Base-by-base conservation (phyloP, 192 early-diverging fungal genomes). In the Linnemannia elongata region DNA sequence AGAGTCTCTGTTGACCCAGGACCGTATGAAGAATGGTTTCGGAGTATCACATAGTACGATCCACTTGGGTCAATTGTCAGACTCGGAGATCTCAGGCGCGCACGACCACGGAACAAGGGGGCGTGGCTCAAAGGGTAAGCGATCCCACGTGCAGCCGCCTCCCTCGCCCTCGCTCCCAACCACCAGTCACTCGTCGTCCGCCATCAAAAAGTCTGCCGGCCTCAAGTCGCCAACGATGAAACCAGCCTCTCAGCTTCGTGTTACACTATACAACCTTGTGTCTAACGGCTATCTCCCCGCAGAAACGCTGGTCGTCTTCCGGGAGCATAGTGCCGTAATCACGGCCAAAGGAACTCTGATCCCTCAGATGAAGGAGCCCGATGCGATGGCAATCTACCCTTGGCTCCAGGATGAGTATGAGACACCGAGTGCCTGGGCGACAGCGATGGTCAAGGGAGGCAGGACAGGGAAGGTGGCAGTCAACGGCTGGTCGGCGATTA, bases 401-500 rank as follows among this genome's bases (percentile, higher is more conserved):
- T 87, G 80, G 80, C 76, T 89, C 7, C 82, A 82, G 55, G 76
- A 38, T 57, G 88, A 89, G 54, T 94, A 92, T 44, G 93, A 93
- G 68, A 94, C 93, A 7, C 93, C 93, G 13, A 91, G 90, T 33
- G 93, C 93, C 3, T 94, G 91, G 92, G 93, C 92, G 8, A 93
- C 93, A 1, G 92, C 93, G 0, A 90, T 94, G 54, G 90, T 92
- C 71, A 88, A 91, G 24, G 90, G 90, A 15, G 90, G 88, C 79
- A 75, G 82, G 63, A 83, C 82, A 36, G 88, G 82, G 1, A 84
- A 84, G 36, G 93, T 93, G 3, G 92, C 93, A 1, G 93, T 93
- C 41, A 94, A 94, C 77, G 93, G 93, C 57, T 94, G 93, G 93
- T 93, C 91, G 7, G 92, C 93, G 12, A 92, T 92, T 72, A 90